These are phyloP conservation scores for Iberis amara DNA, from an alignment of 441 rosid species.

Conservation along the genomic window DNA sequence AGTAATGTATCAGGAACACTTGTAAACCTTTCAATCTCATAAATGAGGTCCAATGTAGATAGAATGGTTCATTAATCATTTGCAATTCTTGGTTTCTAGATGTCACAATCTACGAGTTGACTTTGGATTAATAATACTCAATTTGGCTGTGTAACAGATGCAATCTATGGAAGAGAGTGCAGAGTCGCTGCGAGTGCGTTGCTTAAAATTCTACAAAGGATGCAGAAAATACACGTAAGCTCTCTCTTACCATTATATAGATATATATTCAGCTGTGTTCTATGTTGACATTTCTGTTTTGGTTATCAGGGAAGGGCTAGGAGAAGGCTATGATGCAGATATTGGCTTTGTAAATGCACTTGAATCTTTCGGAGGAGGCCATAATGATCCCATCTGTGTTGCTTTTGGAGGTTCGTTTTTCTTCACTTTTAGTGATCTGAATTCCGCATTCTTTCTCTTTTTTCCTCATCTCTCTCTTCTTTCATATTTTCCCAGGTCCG, in stretches of 20 bases:
- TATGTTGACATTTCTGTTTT: constrained; percentile 12
- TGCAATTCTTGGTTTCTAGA: background rate
- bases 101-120: constrained; percentile 18
- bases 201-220: constrained; percentile 83
- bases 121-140: background rate
- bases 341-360: constrained; percentile 89
- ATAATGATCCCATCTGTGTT: constrained; percentile 83
- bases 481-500: constrained; percentile 53
- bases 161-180: constrained; percentile 82
- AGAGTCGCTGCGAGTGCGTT: constrained; percentile 65
- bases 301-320: constrained; percentile 76
- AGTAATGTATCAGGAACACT: constrained; percentile 1
- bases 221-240: constrained; percentile 84
- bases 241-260: too few relatives aligned
- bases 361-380: constrained; percentile 94
- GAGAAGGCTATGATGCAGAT: constrained; percentile 92
- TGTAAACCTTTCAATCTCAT: background rate
- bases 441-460: background rate
- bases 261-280: background rate
- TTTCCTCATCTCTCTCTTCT: background rate
- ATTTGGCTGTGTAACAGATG: constrained; percentile 48
- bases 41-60: constrained; percentile 1
- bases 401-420: constrained; percentile 99
- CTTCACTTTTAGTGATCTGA: too few relatives aligned
- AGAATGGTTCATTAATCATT: background rate